Conservation (phyloP, 495 filamentous ascomycete species). For the Darksidea phi region DNA sequence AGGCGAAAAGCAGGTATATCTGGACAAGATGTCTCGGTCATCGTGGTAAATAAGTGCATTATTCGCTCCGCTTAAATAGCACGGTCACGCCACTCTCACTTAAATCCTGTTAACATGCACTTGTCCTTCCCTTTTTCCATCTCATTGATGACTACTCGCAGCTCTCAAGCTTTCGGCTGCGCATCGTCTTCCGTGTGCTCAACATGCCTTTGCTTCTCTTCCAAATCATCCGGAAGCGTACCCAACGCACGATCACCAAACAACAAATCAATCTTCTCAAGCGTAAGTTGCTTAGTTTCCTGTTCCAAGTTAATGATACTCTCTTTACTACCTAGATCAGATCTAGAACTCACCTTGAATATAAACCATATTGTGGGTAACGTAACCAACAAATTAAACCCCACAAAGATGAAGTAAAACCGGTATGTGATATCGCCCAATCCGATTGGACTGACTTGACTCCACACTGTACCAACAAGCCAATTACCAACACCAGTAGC, state of each 20-base stretch:
- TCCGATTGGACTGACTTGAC: constrained; percentile 61
- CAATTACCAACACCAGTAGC: constrained; percentile 69
- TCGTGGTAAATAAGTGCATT: too few species aligned
- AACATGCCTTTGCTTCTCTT: constrained; percentile 10
- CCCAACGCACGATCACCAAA: constrained; percentile 53
- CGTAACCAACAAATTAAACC: constrained; percentile 37
- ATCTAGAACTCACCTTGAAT: constrained; percentile 42
- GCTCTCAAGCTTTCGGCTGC: not conserved
- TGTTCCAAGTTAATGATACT: not conserved
- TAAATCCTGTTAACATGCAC: not conserved
- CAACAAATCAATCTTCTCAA: constrained; percentile 59
- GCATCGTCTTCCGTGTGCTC: constrained; percentile 6
- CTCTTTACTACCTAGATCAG: not conserved
- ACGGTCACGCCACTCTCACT: too few species aligned
- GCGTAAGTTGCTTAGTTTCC: constrained; percentile 55
- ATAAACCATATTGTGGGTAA: constrained; percentile 51
- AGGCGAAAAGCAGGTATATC: too few species aligned
- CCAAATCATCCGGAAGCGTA: constrained; percentile 44
- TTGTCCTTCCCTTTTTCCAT: not conserved
- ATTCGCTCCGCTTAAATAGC: too few species aligned
- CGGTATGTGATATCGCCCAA: constrained; percentile 52
- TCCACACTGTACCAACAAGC: constrained; percentile 52
- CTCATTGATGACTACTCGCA: too few species aligned
- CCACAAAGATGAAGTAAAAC: constrained; percentile 60
- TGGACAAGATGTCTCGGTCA: too few species aligned